phyloP scores from a whole-genome alignment of 2,329 filamentous ascomycete species.

The Aspergillus cejpii region DNA sequence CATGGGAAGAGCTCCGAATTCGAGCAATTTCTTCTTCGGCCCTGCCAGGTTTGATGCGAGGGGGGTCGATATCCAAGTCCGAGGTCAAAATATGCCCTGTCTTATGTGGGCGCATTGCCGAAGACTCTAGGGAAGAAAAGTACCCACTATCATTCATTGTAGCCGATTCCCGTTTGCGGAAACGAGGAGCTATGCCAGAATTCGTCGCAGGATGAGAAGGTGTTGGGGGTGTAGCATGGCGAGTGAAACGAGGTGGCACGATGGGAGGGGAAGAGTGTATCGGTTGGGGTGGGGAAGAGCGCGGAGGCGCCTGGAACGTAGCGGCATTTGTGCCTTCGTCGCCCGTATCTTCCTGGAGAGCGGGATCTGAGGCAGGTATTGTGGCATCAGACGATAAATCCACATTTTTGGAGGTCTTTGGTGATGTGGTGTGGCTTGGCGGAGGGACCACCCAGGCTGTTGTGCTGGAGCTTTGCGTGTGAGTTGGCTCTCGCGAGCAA shows the following conservation, averaged over 20 bases:
- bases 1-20: constrained; percentile 83
- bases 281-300: constrained; percentile 45
- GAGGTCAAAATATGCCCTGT: constrained; percentile 62
- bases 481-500: constrained; percentile 26
- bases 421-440: constrained; percentile 16
- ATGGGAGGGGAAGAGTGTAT: constrained; percentile 92
- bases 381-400: constrained; percentile 74
- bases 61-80: constrained; percentile 66
- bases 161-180: constrained; percentile 68
- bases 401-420: constrained; percentile 25
- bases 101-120: constrained; percentile 66
- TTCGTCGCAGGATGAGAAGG: constrained; percentile 55
- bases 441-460: constrained; percentile 33
- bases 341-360: constrained; percentile 49
- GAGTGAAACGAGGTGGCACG: constrained; percentile 49
- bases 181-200: constrained; percentile 58
- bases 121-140: constrained; percentile 92
- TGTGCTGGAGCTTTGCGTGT: constrained; percentile 28
- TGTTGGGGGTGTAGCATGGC: constrained; percentile 67
- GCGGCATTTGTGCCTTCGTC: constrained; percentile 37
- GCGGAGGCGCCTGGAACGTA: constrained; percentile 24
- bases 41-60: constrained; percentile 75
- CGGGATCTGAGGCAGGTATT: constrained; percentile 63
- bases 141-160: constrained; percentile 92
- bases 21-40: constrained; percentile 95